Evolutionary conservation across 2,329 filamentous ascomycete species (phyloP).

Genomic region (Penicillium occitanis): DNA sequence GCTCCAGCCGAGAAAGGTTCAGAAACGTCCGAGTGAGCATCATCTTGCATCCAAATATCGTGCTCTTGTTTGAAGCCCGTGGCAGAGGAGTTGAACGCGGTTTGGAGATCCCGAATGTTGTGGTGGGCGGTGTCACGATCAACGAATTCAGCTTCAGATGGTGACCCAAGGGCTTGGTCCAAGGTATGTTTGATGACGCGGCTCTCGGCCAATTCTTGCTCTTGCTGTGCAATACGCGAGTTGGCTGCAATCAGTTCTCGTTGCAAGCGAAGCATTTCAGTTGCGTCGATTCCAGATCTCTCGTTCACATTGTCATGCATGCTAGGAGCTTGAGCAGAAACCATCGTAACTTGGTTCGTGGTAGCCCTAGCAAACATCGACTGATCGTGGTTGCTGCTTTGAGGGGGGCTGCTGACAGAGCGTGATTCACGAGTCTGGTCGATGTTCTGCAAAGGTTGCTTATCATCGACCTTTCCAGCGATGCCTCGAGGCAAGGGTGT

Average conservation of each 20-base stretch:
- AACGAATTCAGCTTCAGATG: conserved; percentile 54
- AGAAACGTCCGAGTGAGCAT: conserved; percentile 47
- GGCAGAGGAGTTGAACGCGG: conserved; percentile 54
- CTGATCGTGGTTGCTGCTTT: conserved; percentile 23
- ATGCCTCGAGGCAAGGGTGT: conserved; percentile 39
- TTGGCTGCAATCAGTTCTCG: conserved; percentile 58
- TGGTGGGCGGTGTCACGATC: conserved; percentile 52
- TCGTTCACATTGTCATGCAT: conserved; percentile 17
- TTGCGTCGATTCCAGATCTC: conserved; percentile 34
- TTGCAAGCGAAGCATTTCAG: conserved; percentile 58
- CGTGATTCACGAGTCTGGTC: conserved; percentile 59
- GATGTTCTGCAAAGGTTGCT: conserved; percentile 56
- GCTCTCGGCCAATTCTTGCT: conserved; percentile 61
- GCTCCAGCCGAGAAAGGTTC: conserved; percentile 43
- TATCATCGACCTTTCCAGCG: conserved; percentile 71
- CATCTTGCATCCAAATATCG: conserved; percentile 48
- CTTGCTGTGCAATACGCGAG: conserved; percentile 59
- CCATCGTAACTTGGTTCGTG: conserved; percentile 21
- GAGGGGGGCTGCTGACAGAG: conserved; percentile 23
- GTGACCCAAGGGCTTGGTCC: conserved; percentile 57
- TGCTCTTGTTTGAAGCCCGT: conserved; percentile 43
- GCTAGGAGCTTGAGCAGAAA: not conserved
- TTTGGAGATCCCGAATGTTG: conserved; percentile 52
- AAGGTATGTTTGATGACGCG: conserved; percentile 62
- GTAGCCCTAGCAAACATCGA: conserved; percentile 21